Base-by-base conservation (phyloP, 441 rosid genomes). In the California macrophylla region DNA sequence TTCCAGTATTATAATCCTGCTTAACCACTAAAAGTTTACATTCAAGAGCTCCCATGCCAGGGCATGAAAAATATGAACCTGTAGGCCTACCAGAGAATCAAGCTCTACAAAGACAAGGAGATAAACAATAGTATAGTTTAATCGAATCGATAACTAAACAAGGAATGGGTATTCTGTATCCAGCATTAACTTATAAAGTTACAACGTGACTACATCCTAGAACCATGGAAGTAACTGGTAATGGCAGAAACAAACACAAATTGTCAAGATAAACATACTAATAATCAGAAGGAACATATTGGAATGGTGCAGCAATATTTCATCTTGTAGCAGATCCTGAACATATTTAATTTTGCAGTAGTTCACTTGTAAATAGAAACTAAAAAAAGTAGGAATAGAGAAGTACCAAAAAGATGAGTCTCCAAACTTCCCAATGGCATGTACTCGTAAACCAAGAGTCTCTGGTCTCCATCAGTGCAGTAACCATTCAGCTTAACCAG, bases 381-480 rank as follows among this genome's bases (percentile, higher is more conserved):
- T n/a, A n/a, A n/a, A n/a, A n/a, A n/a, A n/a, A n/a, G n/a, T n/a
- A n/a, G n/a, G n/a, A n/a, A n/a, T n/a, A n/a, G n/a, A n/a, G 18
- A 45, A 45, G 16, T 79, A 89, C 97, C 96, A 50, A 82, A 80
- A 32, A 92, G 84, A 85, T 89, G 92, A 62, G 87, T 89, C 82
- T 92, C 94, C 68, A 92, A 78, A 66, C 87, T 89, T 65, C 97
- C 89, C 74, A 87, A 84, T 1, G 89, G 86, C 97, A 91, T 91
- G 75, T 79, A 91, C 75, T 92, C 96, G 66, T 92, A 88, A 75
- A 92, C 92, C 83, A 92, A 75, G 68, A 91, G 89, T 78, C 97
- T 86, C 52, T 91, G 97, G 76, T 91, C 93, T 68, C 98, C 97
- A 56, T 88, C 92, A 26, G 90, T 88, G 71, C 96, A 92, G 62